Base-by-base conservation (phyloP, 177 flowering plant species). In the Telopea speciosissima region DNA sequence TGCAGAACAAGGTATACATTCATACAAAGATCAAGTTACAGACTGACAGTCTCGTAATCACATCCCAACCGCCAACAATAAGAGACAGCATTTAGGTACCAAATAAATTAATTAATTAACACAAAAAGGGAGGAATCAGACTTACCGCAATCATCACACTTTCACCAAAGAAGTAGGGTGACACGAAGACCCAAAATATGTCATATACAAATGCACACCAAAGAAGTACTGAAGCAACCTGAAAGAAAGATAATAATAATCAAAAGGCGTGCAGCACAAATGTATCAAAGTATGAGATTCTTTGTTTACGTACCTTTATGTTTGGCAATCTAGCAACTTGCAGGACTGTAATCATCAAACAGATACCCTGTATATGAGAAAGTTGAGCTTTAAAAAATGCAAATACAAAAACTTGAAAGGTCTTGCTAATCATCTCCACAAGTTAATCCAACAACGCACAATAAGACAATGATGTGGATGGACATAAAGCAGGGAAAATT, bases 91-190 rank as follows among this genome's bases (percentile, higher is more conserved):
- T 17, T 63, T 28, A 63, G 13, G 26, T 16, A 19, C 33, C 16
- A 25, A 25, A 14, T 12, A 26, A 28, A 63, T 58, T 2, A n/a
- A n/a, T 19, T 2, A 26, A 28, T 10, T n/a, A n/a, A n/a, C n/a
- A 66, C 19, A 44, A 5, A 66, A 66, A 23, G 19, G 22, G 16
- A 17, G 4, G 23, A 19, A 67, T 12, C 64, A 64, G 28, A 79
- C 92, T 85, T 69, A 90, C 95, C 76, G 83, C 92, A 77, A 90
- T 88, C 95, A 89, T 89, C 59, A 89, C 95, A 76, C 95, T 89
- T 77, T 89, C 86, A 62, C 79, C 80, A 79, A 89, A 89, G 83
- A 80, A 84, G 79, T 65, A 67, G 64, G 87, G 85, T 8, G 95
- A 89, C 68, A 85, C 76, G 72, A 89, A 89, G n/a, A 89, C 92